Base-by-base conservation (phyloP, 495 filamentous ascomycete species). In the Platismatia glauca region DNA sequence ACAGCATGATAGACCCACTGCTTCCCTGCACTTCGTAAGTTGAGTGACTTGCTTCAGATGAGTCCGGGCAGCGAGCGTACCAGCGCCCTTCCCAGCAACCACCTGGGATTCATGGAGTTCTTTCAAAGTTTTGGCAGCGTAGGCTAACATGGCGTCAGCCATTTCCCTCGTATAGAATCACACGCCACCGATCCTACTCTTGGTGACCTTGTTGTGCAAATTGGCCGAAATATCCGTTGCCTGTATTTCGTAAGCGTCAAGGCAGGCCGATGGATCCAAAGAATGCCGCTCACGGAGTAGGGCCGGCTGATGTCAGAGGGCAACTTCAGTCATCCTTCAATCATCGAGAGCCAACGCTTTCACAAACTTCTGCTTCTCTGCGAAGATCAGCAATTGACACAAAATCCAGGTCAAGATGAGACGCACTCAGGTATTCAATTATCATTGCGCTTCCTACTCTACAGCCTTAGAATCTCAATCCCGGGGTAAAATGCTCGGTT, bases 121-220 rank as follows among this genome's bases (percentile, higher is more conserved):
- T 64, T 81, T 84, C 35, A 89, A 71, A 44, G 78, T 63, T 71
- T 86, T 89, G 15, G 79, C 77, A n/a, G 86, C 79, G 53, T 82
- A 76, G 11, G 84, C 81, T 83, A 48, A 16, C 41, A 44, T 31
- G 41, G 16, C 15, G 34, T 69, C 22, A 70, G 67, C 53, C 18
- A 27, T 43, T 59, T 18, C 33, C 55, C 22, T 53, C 50, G 20
- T 29, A 53, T n/a, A 20, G 6, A 16, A 7, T 53, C 29, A 33
- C 9, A 15, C 20, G 29, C 50, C 50, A 33, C 29, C 24, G 12
- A 22, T 27, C 69, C 64, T 64, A 82, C 83, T 71, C 71, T 89
- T 89, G 29, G 82, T 82, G 59, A 89, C 82, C 68, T 82, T 83
- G 65, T 86, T 85, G 69, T 87, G 83, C 33, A 89, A 74, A 71